Percentiles rank a stretch among this genome's conserved stretches.
Conservation (phyloP, 2,329 filamentous ascomycete species). For the Ophiostoma sp. region DNA sequence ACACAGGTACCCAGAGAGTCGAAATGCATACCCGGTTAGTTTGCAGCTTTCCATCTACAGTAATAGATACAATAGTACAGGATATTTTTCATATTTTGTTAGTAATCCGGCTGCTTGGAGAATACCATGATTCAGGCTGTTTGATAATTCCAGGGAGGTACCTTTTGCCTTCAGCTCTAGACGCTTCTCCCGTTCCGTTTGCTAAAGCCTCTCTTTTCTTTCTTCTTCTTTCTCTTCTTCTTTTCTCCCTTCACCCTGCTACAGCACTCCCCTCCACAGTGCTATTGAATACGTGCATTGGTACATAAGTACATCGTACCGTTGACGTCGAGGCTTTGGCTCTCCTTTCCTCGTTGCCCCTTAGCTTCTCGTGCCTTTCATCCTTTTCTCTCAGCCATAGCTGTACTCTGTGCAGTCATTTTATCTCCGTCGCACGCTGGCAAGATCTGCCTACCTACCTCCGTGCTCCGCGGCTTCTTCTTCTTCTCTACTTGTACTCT, state of each 20-base stretch:
- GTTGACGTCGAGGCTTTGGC: neutral
- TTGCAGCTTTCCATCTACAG: neutral
- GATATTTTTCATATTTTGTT: no score
- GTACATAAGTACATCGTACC: no score
- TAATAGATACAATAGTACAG: no score
- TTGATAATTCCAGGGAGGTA: neutral
- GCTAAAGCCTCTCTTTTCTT: neutral
- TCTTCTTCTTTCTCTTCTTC: neutral
- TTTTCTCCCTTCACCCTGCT: no score
- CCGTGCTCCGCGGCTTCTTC: neutral
- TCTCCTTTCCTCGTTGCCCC: neutral
- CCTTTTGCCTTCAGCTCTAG: neutral
- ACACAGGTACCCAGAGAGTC: neutral
- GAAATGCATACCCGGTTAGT: neutral
- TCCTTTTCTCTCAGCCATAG: neutral
- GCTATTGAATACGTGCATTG: neutral
- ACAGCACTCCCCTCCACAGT: no score
- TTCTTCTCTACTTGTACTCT: neutral
- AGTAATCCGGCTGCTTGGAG: neutral
- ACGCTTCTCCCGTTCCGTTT: neutral
- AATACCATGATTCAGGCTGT: slow-evolving; percentile 2
- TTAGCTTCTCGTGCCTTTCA: neutral
- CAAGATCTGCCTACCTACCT: neutral
- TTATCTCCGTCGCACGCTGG: neutral
- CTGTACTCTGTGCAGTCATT: neutral